phyloP scores from a whole-genome alignment of 2,329 filamentous ascomycete species.

The Macrophomina phaseolina region DNA sequence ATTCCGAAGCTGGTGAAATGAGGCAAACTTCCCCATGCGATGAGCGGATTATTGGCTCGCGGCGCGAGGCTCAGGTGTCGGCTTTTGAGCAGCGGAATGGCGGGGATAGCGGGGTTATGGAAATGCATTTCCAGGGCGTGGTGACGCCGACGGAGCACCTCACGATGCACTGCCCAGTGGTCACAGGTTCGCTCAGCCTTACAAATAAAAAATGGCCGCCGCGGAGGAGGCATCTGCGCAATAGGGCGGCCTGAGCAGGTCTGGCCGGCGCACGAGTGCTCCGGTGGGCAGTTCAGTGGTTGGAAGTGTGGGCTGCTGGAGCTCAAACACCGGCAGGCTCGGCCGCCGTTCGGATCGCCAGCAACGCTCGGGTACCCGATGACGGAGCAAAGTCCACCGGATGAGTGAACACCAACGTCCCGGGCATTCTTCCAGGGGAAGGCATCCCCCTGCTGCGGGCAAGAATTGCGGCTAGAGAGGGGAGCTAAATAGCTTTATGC shows the following conservation, averaged over 20 bases:
- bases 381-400: slow-evolving; percentile 12
- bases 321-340: slow-evolving; percentile 22
- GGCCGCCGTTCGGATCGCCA: slow-evolving; percentile 20
- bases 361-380: slow-evolving; percentile 10
- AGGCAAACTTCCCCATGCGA: slow-evolving; percentile 5
- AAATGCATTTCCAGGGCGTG: slow-evolving; percentile 6
- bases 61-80: not conserved
- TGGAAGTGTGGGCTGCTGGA: slow-evolving; percentile 10
- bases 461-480: no score
- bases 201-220: slow-evolving; percentile 12
- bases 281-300: slow-evolving; percentile 15
- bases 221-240: not conserved
- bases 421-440: no score
- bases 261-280: slow-evolving; percentile 17
- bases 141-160: not conserved
- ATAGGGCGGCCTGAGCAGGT: slow-evolving; percentile 8
- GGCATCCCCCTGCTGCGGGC: no score
- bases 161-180: not conserved
- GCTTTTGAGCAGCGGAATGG: not conserved
- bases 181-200: slow-evolving; percentile 9
- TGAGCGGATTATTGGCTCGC: not conserved
- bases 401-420: not conserved
- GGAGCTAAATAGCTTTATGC: not conserved
- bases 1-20: not conserved
- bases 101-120: slow-evolving; percentile 23